Evolutionary conservation across 345 rosid species (phyloP).

Genomic region (Isatis tinctoria): DNA sequence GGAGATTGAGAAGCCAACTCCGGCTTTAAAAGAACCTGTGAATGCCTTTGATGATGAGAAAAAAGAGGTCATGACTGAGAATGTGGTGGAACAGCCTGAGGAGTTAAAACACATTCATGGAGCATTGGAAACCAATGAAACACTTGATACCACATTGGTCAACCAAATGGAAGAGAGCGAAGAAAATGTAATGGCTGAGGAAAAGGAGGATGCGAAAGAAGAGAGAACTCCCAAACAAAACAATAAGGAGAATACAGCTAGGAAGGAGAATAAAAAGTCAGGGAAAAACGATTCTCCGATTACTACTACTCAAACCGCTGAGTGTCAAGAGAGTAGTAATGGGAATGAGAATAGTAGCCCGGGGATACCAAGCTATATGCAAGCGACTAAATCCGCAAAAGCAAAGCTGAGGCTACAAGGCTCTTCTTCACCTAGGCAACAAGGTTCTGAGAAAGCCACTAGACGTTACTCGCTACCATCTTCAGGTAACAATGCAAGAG

Average conservation of each 20-base stretch:
- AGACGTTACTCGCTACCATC: conserved; percentile 83
- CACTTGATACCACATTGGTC: conserved; percentile 27
- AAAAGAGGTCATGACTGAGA: conserved; percentile 27
- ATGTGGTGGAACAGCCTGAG: conserved; percentile 29
- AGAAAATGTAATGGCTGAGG: conserved; percentile 38
- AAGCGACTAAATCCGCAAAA: conserved; percentile 84
- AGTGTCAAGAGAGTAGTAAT: conserved; percentile 44
- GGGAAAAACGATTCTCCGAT: conserved; percentile 42
- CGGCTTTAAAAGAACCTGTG: conserved; percentile 38
- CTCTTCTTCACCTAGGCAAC: conserved; percentile 59
- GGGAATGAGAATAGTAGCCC: conserved; percentile 48
- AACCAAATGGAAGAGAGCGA: conserved; percentile 14
- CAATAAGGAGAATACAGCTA: conserved; percentile 40
- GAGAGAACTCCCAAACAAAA: conserved; percentile 45
- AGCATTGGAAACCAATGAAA: conserved; percentile 36
- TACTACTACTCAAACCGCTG: conserved; percentile 42
- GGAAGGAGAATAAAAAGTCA: conserved; percentile 46
- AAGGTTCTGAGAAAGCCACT: conserved; percentile 51
- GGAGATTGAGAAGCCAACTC: conserved; percentile 52
- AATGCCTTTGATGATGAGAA: conserved; percentile 34
- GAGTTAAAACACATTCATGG: conserved; percentile 30
- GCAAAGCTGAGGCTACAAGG: conserved; percentile 85
- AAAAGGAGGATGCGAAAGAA: conserved; percentile 35
- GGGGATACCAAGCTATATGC: conserved; percentile 81
- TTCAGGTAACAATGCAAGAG: conserved; percentile 47